Percentiles rank a stretch among this genome's conserved stretches.
Evolutionary conservation across 805 yeast genomes (phyloP).

Genomic region (Cyberlindnera euphorbiiphila): DNA sequence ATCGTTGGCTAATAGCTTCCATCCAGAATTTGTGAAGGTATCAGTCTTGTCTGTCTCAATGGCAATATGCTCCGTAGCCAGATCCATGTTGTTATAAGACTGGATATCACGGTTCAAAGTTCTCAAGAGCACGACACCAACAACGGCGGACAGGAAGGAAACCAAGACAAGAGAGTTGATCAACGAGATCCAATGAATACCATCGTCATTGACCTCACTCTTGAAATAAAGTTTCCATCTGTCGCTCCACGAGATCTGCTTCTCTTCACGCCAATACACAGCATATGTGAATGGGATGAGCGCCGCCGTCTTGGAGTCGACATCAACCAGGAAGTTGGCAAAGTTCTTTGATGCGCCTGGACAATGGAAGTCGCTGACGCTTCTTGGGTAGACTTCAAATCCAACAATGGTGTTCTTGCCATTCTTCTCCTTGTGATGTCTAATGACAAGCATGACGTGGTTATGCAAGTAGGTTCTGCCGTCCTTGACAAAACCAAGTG

Average conservation of each 20-base stretch:
- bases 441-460: slow-evolving; percentile 75
- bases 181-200: slow-evolving; percentile 75
- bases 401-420: slow-evolving; percentile 67
- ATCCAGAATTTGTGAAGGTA: slow-evolving; percentile 33
- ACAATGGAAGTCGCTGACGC: slow-evolving; percentile 63
- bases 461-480: slow-evolving; percentile 66
- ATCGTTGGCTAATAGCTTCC: slow-evolving; percentile 54
- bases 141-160: slow-evolving; percentile 56
- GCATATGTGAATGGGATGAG: slow-evolving; percentile 77
- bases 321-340: slow-evolving; percentile 50
- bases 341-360: slow-evolving; percentile 69
- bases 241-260: slow-evolving; percentile 54
- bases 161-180: slow-evolving; percentile 68
- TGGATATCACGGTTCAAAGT: slow-evolving; percentile 51
- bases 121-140: slow-evolving; percentile 57
- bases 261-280: slow-evolving; percentile 85
- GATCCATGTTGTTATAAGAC: slow-evolving; percentile 29
- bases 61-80: slow-evolving; percentile 23
- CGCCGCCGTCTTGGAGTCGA: slow-evolving; percentile 36
- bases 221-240: slow-evolving; percentile 74
- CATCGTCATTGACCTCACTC: slow-evolving; percentile 44
- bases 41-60: slow-evolving; percentile 28
- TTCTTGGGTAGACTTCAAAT: slow-evolving; percentile 83
- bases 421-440: slow-evolving; percentile 55
- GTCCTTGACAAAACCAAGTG: slow-evolving; percentile 65